phyloP scores from a whole-genome alignment of 768 basidiomycete genomes.

The Hypholoma fasciculare region DNA sequence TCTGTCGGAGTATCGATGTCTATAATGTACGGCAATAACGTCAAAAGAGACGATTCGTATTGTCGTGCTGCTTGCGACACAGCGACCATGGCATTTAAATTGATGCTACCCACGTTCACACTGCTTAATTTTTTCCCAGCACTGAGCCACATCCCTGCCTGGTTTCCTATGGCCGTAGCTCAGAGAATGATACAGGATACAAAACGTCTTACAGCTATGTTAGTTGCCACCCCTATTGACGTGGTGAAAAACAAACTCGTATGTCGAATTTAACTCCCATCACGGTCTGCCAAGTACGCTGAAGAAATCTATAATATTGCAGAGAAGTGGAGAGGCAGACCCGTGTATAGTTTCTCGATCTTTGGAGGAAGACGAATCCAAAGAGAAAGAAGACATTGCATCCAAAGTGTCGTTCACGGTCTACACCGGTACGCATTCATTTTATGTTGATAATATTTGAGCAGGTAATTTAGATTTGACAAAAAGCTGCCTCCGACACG shows the following conservation, averaged over 20 bases:
- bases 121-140: constrained; percentile 8
- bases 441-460: not conserved
- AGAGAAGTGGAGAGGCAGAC: not conserved
- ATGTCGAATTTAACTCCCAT: not conserved
- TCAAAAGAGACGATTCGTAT: constrained; percentile 32
- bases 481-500: not conserved
- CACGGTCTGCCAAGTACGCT: no score
- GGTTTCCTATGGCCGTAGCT: constrained; percentile 5
- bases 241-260: not conserved
- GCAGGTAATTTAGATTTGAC: not conserved
- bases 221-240: constrained; percentile 3
- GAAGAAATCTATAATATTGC: no score
- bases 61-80: constrained; percentile 30
- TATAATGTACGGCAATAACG: constrained; percentile 36
- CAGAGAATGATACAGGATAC: constrained; percentile 5
- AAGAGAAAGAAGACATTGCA: not conserved
- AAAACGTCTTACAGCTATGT: not conserved
- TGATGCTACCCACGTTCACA: constrained; percentile 8
- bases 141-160: constrained; percentile 6
- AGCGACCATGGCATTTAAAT: not conserved
- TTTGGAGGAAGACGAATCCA: not conserved
- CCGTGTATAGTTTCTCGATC: not conserved
- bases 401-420: not conserved
- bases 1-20: constrained; percentile 32
- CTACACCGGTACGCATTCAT: not conserved